Percentiles rank a stretch among this genome's conserved stretches.
Conservation (phyloP, 2,329 filamentous ascomycete species). For the Clarireedia paspali region DNA sequence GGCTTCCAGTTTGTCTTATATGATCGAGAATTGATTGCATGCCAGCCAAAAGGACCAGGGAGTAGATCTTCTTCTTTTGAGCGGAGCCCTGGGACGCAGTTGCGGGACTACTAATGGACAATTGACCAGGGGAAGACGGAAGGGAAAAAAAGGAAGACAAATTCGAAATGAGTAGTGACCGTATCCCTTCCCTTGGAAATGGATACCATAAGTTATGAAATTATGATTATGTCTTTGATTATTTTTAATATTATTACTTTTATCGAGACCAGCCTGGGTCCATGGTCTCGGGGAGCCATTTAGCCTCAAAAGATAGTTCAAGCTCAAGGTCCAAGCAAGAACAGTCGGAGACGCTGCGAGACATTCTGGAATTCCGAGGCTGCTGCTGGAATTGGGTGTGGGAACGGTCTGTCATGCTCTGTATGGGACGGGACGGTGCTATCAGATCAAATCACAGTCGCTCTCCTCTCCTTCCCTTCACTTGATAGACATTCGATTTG, state of each 20-base stretch:
- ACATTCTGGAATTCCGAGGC: neutral
- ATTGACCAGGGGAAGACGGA: slow-evolving; percentile 25
- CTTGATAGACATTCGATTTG: too few relatives aligned
- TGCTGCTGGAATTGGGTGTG: neutral
- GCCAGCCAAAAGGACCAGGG: slow-evolving; percentile 21
- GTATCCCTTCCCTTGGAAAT: slow-evolving; percentile 4
- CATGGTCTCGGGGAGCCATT: slow-evolving; percentile 1
- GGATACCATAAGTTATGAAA: slow-evolving; percentile 6
- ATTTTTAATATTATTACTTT: neutral
- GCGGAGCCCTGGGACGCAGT: slow-evolving; percentile 13
- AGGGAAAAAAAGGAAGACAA: slow-evolving; percentile 18
- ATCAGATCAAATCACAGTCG: neutral
- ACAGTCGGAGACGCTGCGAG: neutral
- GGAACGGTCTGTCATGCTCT: neutral
- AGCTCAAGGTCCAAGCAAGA: slow-evolving; percentile 5
- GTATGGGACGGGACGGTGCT: neutral
- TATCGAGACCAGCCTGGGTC: neutral
- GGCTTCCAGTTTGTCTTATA: slow-evolving; percentile 26
- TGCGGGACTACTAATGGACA: slow-evolving; percentile 20
- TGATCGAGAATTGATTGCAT: slow-evolving; percentile 21
- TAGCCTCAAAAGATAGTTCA: neutral
- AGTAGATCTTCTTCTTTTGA: slow-evolving; percentile 20
- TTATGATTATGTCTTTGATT: slow-evolving; percentile 2
- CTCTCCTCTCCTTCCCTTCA: too few relatives aligned
- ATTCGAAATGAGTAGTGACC: slow-evolving; percentile 24